Evolutionary conservation across 352 stramenopile species (phyloP).

Genomic region (Globisporangium cederbergense): DNA sequence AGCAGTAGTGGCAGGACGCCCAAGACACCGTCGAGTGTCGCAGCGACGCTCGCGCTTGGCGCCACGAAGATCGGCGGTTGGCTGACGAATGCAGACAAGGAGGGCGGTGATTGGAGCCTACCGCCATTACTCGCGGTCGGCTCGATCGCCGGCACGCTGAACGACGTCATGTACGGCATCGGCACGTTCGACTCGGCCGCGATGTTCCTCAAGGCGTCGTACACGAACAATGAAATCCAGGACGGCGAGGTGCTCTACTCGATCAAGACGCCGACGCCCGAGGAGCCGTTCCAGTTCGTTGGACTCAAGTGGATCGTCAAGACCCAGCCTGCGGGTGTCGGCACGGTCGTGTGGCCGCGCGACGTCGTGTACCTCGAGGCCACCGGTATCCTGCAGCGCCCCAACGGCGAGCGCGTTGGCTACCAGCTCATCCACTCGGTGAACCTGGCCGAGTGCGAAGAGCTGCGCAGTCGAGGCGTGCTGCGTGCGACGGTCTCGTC

Average conservation of each 20-base stretch:
- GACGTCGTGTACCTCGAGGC: conserved; percentile 25
- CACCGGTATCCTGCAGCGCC: conserved; percentile 31
- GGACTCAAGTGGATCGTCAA: conserved; percentile 48
- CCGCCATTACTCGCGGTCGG: conserved; percentile 39
- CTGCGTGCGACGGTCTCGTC: conserved; percentile 33
- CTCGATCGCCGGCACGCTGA: conserved; percentile 34
- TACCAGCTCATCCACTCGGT: conserved; percentile 56
- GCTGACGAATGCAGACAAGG: conserved; percentile 16
- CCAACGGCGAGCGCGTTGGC: conserved; percentile 36
- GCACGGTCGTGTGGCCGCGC: conserved; percentile 33
- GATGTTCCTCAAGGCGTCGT: conserved; percentile 50
- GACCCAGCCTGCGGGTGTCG: conserved; percentile 22
- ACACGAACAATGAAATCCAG: conserved; percentile 44
- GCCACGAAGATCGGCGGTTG: conserved; percentile 14
- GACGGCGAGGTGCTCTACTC: conserved; percentile 46
- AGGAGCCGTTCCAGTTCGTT: conserved; percentile 42
- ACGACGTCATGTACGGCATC: conserved; percentile 66
- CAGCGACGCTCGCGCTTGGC: conserved; percentile 14
- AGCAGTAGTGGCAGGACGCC: not conserved
- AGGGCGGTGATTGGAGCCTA: conserved; percentile 23
- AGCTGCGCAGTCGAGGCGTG: conserved; percentile 32
- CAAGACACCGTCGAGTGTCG: not conserved
- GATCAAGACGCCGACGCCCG: conserved; percentile 35
- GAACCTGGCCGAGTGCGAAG: conserved; percentile 27
- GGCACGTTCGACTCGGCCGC: conserved; percentile 37